A percentile compares a stretch with the other conserved stretches of the same genome.
Evolutionary conservation across 2,329 filamentous ascomycete species (phyloP).

Genomic region (Penicillium hesseltinei): DNA sequence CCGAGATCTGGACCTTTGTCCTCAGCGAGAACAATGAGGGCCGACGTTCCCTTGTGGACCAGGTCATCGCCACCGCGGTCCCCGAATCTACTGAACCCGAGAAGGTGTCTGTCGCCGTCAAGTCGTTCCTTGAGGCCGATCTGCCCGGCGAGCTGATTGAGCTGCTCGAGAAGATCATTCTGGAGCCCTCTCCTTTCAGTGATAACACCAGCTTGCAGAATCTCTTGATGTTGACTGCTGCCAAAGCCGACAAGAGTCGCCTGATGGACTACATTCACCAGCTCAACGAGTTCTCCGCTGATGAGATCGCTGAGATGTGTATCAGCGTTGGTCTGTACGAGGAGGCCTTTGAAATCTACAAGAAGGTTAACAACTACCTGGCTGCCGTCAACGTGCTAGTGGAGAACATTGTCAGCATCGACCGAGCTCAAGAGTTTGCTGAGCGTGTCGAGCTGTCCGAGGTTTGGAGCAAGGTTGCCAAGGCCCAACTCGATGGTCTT

Average conservation of each 20-base stretch:
- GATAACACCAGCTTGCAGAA: slow-evolving; percentile 98
- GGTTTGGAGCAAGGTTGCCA: slow-evolving; percentile 97
- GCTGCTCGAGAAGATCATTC: slow-evolving; percentile 95
- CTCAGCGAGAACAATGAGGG: slow-evolving; percentile 95
- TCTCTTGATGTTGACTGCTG: slow-evolving; percentile 90
- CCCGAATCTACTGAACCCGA: slow-evolving; percentile 89
- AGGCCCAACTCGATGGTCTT: slow-evolving; percentile 94
- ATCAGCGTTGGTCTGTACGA: slow-evolving; percentile 94
- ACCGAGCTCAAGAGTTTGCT: slow-evolving; percentile 91
- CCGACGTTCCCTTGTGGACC: slow-evolving; percentile 87
- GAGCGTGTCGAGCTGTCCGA: slow-evolving; percentile 91
- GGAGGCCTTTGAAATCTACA: slow-evolving; percentile 97
- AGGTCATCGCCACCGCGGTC: slow-evolving; percentile 93
- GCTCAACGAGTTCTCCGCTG: slow-evolving; percentile 82
- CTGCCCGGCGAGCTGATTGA: slow-evolving; percentile 94
- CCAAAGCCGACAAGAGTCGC: slow-evolving; percentile 91
- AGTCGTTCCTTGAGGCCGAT: slow-evolving; percentile 87
- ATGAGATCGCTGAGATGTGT: slow-evolving; percentile 89
- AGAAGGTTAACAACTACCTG: slow-evolving; percentile 89
- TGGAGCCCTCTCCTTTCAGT: slow-evolving; percentile 98
- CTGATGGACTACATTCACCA: slow-evolving; percentile 96
- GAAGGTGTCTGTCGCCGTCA: slow-evolving; percentile 91
- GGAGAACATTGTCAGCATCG: slow-evolving; percentile 96
- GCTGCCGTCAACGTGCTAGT: slow-evolving; percentile 89
- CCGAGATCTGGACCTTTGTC: slow-evolving; percentile 91